Percentiles rank a stretch among this genome's conserved stretches.
phyloP scores from a whole-genome alignment of 163 green algal species.

The Chlorella variabilis region DNA sequence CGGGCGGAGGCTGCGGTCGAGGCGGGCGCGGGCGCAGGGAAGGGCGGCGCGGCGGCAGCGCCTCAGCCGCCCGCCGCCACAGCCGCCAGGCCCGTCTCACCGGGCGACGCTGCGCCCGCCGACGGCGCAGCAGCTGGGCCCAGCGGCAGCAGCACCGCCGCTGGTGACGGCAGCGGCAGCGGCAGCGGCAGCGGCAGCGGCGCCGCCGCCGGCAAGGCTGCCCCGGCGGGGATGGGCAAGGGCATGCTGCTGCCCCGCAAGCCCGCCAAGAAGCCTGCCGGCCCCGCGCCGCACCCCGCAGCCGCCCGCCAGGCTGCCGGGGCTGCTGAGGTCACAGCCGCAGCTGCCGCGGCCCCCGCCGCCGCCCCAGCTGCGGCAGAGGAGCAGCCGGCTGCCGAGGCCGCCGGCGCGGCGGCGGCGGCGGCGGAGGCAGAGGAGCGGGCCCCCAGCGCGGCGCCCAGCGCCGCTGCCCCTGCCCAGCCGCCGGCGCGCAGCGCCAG shows the following conservation, averaged over 20 bases:
- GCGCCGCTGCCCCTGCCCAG: too few relatives aligned
- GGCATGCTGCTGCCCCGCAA: conserved; percentile 20
- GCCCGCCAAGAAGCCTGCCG: neutral
- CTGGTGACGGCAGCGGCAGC: neutral
- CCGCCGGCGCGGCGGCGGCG: neutral
- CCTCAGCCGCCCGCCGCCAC: neutral
- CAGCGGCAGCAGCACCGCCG: neutral
- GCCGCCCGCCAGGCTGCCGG: neutral
- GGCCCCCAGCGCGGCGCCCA: too few relatives aligned
- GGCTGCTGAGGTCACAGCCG: neutral
- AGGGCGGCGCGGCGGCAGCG: neutral
- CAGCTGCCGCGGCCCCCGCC: neutral
- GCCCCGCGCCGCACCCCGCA: neutral
- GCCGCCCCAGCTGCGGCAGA: neutral
- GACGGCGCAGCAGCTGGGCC: neutral
- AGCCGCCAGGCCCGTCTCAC: neutral
- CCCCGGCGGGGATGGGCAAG: neutral
- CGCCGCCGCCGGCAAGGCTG: neutral
- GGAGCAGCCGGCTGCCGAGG: too few relatives aligned
- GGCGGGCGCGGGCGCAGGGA: neutral
- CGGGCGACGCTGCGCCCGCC: too few relatives aligned
- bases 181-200: neutral
- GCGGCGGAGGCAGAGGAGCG: too few relatives aligned
- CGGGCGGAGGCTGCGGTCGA: neutral
- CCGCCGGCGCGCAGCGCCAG: too few relatives aligned